These are phyloP conservation scores for Sergeia podlipaevii DNA, from an alignment of 208 protist species.

Conservation along the genomic window DNA sequence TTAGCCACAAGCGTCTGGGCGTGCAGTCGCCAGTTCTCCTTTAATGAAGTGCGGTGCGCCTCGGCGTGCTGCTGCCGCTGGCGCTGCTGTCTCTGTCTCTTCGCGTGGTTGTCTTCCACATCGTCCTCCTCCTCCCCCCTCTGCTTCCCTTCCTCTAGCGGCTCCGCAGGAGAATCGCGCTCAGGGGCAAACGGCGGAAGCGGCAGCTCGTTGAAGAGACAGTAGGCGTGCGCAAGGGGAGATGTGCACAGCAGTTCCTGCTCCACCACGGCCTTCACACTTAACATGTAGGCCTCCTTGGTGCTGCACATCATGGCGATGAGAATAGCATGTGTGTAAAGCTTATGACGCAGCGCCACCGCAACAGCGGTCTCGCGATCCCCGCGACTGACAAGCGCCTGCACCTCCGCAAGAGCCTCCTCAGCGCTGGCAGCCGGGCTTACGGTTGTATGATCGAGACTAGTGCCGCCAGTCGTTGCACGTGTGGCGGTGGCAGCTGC, in stretches of 20 bases:
- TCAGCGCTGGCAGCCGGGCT: slow-evolving; percentile 4
- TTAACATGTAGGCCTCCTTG: slow-evolving; percentile 63
- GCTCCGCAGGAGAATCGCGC: not conserved
- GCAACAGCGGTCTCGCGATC: slow-evolving; percentile 63
- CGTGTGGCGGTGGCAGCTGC: not conserved
- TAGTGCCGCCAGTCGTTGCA: too few relatives aligned
- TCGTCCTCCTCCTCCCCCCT: not conserved
- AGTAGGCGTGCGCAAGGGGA: slow-evolving; percentile 77
- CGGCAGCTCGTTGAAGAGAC: slow-evolving; percentile 76
- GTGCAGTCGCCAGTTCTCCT: slow-evolving; percentile 44
- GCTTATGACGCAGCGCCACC: slow-evolving; percentile 38
- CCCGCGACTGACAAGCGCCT: slow-evolving; percentile 52
- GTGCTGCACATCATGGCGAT: slow-evolving; percentile 87
- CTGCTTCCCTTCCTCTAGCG: not conserved
- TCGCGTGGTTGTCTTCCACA: not conserved
- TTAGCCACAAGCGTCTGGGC: slow-evolving; percentile 57
- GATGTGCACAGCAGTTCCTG: slow-evolving; percentile 46
- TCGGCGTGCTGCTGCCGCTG: not conserved
- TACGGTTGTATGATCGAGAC: not conserved
- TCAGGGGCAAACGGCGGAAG: slow-evolving; percentile 41
- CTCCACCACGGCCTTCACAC: slow-evolving; percentile 50
- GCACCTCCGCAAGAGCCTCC: slow-evolving; percentile 37
- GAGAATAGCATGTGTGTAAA: slow-evolving; percentile 75
- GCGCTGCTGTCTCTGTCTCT: not conserved
- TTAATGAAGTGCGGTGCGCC: slow-evolving; percentile 13